Conservation (phyloP, 2,329 filamentous ascomycete genomes). For the Mycosphaerella sp. region DNA sequence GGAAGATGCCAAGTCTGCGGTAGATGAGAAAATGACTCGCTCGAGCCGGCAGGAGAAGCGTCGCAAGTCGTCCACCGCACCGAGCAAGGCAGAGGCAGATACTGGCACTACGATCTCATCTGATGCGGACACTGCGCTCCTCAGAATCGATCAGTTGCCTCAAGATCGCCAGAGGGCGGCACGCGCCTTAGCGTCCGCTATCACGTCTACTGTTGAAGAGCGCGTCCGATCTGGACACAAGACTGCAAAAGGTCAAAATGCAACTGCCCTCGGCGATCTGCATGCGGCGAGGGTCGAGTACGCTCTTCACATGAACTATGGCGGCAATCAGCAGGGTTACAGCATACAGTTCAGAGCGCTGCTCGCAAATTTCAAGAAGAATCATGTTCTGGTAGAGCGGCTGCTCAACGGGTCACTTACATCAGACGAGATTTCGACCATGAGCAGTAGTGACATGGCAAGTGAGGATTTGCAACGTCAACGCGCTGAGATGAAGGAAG, state of each 20-base stretch:
- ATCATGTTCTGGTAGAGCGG: conserved; percentile 67
- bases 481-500: conserved; percentile 68
- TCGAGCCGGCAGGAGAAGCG: conserved; percentile 31
- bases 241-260: conserved; percentile 57
- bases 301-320: conserved; percentile 51
- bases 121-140: conserved; percentile 31
- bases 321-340: conserved; percentile 49
- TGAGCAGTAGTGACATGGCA: conserved; percentile 86
- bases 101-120: conserved; percentile 11
- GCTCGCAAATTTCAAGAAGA: conserved; percentile 82
- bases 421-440: conserved; percentile 71
- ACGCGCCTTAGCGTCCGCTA: conserved; percentile 62
- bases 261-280: conserved; percentile 59
- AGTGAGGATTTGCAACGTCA: conserved; percentile 80
- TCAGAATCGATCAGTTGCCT: conserved; percentile 48
- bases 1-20: conserved; percentile 11
- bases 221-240: conserved; percentile 60
- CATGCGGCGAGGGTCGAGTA: conserved; percentile 77
- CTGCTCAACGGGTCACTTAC: conserved; percentile 67
- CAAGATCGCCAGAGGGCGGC: conserved; percentile 64
- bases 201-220: conserved; percentile 58
- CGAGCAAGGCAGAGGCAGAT: conserved; percentile 11
- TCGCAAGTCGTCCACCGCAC: conserved; percentile 31
- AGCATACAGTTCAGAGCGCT: conserved; percentile 65
- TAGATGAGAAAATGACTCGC: conserved; percentile 20